These are phyloP conservation scores for Panellus pusillus DNA, from an alignment of 768 basidiomycete genomes.

Conservation along the genomic window DNA sequence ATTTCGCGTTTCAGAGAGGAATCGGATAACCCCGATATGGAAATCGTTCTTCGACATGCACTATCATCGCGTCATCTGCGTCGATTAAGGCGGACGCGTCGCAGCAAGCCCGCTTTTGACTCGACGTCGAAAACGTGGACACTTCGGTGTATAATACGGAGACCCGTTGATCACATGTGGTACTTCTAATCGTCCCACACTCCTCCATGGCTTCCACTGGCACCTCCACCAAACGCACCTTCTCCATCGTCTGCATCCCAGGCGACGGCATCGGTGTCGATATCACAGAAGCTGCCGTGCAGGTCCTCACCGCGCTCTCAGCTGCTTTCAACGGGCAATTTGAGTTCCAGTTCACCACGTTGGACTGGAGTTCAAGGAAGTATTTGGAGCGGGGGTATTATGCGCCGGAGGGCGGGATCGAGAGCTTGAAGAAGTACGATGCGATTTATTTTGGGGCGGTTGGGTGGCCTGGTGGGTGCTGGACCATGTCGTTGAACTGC, in stretches of 20 bases:
- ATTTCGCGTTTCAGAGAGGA: too few relatives aligned
- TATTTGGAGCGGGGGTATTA: slow-evolving; percentile 50
- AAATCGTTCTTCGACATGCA: too few relatives aligned
- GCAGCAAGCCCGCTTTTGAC: too few relatives aligned
- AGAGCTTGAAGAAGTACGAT: slow-evolving; percentile 40
- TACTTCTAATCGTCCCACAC: background rate
- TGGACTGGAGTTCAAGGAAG: slow-evolving; percentile 48
- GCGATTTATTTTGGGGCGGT: slow-evolving; percentile 51
- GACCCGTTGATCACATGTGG: too few relatives aligned
- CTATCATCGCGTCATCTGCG: too few relatives aligned
- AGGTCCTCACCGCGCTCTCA: slow-evolving; percentile 44
- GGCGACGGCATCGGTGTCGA: slow-evolving; percentile 57
- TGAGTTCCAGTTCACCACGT: slow-evolving; percentile 43
- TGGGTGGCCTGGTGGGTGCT: slow-evolving; percentile 23
- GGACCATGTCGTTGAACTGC: background rate
- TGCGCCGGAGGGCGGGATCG: slow-evolving; percentile 44
- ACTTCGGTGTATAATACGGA: too few relatives aligned
- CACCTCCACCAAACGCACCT: slow-evolving; percentile 17
- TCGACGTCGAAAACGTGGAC: too few relatives aligned
- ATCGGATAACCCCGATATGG: too few relatives aligned
- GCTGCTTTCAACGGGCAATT: slow-evolving; percentile 42
- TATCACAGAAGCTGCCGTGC: slow-evolving; percentile 49
- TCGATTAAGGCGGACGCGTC: too few relatives aligned
- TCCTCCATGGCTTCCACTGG: too few relatives aligned
- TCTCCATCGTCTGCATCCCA: slow-evolving; percentile 48